Percentiles rank a stretch among this genome's conserved stretches.
Evolutionary conservation across 192 early-diverging fungal species (phyloP).

Genomic region (Lobosporangium transversale): DNA sequence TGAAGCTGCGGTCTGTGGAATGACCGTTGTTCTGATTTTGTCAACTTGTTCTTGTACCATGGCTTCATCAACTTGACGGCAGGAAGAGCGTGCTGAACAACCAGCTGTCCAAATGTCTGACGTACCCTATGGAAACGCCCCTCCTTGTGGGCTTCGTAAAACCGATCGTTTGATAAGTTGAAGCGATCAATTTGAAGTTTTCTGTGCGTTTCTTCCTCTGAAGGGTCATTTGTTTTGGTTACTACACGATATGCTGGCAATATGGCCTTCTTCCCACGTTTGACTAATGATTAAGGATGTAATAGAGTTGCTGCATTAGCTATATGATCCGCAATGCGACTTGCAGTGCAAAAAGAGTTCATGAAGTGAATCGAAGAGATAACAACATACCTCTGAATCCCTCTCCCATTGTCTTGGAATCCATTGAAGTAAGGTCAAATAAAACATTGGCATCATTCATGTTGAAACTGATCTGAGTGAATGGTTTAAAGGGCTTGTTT

Average conservation of each 20-base stretch:
- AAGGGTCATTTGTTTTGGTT: constrained; percentile 57
- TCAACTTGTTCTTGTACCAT: constrained; percentile 86
- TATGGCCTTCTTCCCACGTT: constrained; percentile 34
- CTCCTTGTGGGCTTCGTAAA: constrained; percentile 78
- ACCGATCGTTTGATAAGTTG: constrained; percentile 90
- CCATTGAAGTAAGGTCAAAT: constrained; percentile 68
- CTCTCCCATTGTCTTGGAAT: constrained; percentile 47
- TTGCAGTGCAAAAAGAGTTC: no score
- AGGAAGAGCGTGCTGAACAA: constrained; percentile 88
- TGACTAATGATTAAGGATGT: constrained; percentile 1
- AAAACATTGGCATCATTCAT: constrained; percentile 83
- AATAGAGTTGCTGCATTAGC: no score
- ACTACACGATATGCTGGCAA: constrained; percentile 38
- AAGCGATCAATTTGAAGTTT: constrained; percentile 76
- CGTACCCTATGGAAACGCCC: constrained; percentile 79
- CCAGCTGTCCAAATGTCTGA: constrained; percentile 86
- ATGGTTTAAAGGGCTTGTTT: constrained; percentile 61
- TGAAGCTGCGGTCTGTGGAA: constrained; percentile 90
- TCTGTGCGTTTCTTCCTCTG: constrained; percentile 69
- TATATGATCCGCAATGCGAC: no score
- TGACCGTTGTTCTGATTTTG: constrained; percentile 82
- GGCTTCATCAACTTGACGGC: constrained; percentile 76
- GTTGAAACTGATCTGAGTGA: constrained; percentile 66
- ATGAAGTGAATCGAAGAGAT: no score
- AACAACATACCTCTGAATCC: constrained; percentile 50